A percentile compares a stretch with the other conserved stretches of the same genome.
These are phyloP conservation scores for Herpotrichia juniperi DNA, from an alignment of 2,329 filamentous ascomycete species.

Conservation along the genomic window DNA sequence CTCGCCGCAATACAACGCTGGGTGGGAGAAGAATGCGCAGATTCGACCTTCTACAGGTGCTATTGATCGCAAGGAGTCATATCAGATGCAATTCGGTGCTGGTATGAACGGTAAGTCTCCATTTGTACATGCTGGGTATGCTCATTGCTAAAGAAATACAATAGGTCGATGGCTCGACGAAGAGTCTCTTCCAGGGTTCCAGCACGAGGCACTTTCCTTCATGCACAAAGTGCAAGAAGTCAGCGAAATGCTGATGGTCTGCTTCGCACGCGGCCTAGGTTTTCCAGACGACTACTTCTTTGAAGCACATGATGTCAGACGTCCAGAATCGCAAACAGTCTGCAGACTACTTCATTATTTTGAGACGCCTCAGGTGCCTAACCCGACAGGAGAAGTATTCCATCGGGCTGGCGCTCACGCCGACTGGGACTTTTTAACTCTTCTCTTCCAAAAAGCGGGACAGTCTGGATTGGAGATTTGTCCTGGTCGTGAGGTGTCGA, in stretches of 20 bases:
- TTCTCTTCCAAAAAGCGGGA: slow-evolving; percentile 67
- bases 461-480: slow-evolving; percentile 70
- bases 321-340: slow-evolving; percentile 61
- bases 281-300: slow-evolving; percentile 64
- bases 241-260: slow-evolving; percentile 63
- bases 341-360: slow-evolving; percentile 64
- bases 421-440: slow-evolving; percentile 68
- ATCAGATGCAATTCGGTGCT: slow-evolving; percentile 67
- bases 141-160: slow-evolving; percentile 1
- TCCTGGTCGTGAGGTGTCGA: slow-evolving; percentile 66
- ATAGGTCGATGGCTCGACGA: slow-evolving; percentile 57
- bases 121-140: background rate
- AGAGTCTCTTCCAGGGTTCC: slow-evolving; percentile 56
- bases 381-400: slow-evolving; percentile 49
- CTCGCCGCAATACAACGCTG: slow-evolving; percentile 59
- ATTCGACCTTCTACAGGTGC: slow-evolving; percentile 65
- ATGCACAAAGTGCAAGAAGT: slow-evolving; percentile 62
- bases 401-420: slow-evolving; percentile 68
- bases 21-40: slow-evolving; percentile 66
- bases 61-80: slow-evolving; percentile 66
- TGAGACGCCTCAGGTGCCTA: slow-evolving; percentile 42
- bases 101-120: slow-evolving; percentile 53
- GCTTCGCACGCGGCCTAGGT: slow-evolving; percentile 63
- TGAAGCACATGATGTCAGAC: slow-evolving; percentile 57
- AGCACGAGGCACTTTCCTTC: slow-evolving; percentile 53